Evolutionary conservation across 2,329 filamentous ascomycete genomes (phyloP), one percentile per base, ranked within the genome.

Genomic region (Nemania sp.): DNA sequence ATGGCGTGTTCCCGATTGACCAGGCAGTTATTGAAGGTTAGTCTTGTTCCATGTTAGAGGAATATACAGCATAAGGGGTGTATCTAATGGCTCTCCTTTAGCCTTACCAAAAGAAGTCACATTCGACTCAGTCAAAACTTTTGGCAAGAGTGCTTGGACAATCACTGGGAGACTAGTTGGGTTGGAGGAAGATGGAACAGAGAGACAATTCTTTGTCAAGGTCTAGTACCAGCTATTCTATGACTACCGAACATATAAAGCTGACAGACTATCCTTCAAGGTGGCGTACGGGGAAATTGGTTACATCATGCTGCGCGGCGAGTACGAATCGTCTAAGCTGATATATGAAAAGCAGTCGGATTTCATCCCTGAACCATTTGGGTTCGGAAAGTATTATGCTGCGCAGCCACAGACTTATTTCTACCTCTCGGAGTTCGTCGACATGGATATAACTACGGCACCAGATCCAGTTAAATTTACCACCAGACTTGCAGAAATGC

Each of bases 391-490:
- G 22, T 72, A 69, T 29, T 27, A 62, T 3, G 18, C 26, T 2
- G 20, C 10, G 13, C 15, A 43, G 15, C 57, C 59, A 1, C 52
- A 64, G 0, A 62, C 60, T 3, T 63, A 73, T 7, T 76, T 74
- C 41, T 73, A 68, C 55, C 52, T 75, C 26, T 73, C 67, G 24
- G 65, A 72, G 29, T 76, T 70, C 47, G 63, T 72, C n/a, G 62
- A 73, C 24, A 72, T 75, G 69, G 69, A 73, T 22, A 58, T 72
- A 5, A 52, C 32, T 27, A 51, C 58, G 22, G 26, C 53, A 24
- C 70, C 67, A 55, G 68, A 75, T 45, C 70, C 73, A 1, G 56
- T 27, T 2, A 45, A 65, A 24, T 68, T 76, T 10, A 69, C 65
- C 1, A 18, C 60, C 10, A 66, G 61, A 18, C 66, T 77, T 1